Evolutionary conservation across 306 rosid genomes (phyloP), one percentile per base, ranked within the genome.

Genomic region (Chamaecrista fasciculata): DNA sequence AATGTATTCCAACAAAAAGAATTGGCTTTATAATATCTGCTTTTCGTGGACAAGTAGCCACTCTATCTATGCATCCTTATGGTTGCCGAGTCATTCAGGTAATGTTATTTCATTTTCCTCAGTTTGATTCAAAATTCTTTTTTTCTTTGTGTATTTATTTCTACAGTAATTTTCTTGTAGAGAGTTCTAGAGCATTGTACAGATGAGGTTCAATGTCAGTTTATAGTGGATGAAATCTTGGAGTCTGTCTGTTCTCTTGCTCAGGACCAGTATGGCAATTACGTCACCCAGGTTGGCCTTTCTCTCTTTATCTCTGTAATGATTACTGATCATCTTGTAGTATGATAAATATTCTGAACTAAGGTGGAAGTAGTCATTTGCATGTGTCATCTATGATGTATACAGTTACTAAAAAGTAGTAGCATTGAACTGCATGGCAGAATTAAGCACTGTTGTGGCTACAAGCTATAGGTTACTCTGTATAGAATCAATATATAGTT

Each of bases 1-100:
- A 85, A 80, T 76, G 82, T 53, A 79, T 85, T 53, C 84, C 86
- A 62, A 81, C 86, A 4, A 60, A 73, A 60, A 82, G 44, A 16
- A 73, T 85, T 49, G 78, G 62, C 61, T 85, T 85, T 56, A 79
- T 81, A 66, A 75, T 85, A 76, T 76, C 89, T 76, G 86, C 89
- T 15, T 85, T 85, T 37, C 82, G 69, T 11, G 78, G 82, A 55
- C 86, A 85, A 60, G 86, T 85, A 42, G 76, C 89, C 24, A 49
- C 6, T 44, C 74, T 85, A 52, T 81, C 89, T 19, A 81, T 49
- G 82, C 89, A 85, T 79, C 89, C 89, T 34, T 85, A 85, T 76
- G 89, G 89, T 61, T 85, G 89, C 62, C 86, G 89, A 34, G 89
- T 85, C 76, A 79, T 85, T 51, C 89, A 85, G 82, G 89, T 85